Evolutionary conservation across 805 yeast species (phyloP), one percentile per base, ranked within the genome.

Genomic region (Scheffersomyces coipomensis): DNA sequence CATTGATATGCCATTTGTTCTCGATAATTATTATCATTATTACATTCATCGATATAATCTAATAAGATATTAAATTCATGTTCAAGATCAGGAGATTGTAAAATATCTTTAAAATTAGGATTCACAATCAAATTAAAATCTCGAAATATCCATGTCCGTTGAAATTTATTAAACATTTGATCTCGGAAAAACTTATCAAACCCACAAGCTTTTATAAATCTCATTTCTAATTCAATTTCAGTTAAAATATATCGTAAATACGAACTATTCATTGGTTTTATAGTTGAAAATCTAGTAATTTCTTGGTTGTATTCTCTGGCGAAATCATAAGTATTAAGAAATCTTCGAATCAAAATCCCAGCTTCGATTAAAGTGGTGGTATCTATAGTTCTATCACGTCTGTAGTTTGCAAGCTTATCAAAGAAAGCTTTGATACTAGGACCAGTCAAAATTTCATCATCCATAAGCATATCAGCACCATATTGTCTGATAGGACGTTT

Each of bases 71-170:
- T n/a, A n/a, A n/a, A n/a, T n/a, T n/a, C n/a, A n/a, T n/a, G n/a
- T n/a, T n/a, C n/a, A n/a, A n/a, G n/a, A n/a, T n/a, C n/a, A n/a
- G n/a, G n/a, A n/a, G n/a, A n/a, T n/a, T n/a, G n/a, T n/a, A n/a
- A n/a, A n/a, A n/a, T n/a, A n/a, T n/a, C n/a, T n/a, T n/a, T n/a
- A n/a, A n/a, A n/a, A n/a, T n/a, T n/a, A n/a, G n/a, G n/a, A n/a
- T n/a, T n/a, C n/a, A n/a, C n/a, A n/a, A n/a, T n/a, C n/a, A n/a
- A n/a, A n/a, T 45, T 50, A 30, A 64, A 56, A 33, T 62, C 58
- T 2, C 37, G 38, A 33, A 68, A 62, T 1, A 68, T 46, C 34
- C 56, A 47, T 12, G 29, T 39, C 72, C 72, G 67, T 21, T 49
- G 52, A 19, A 68, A 44, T 29, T 55, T 51, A 13, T 29, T 19